phyloP scores from a whole-genome alignment of 768 basidiomycete genomes.

The Dictyophora rubrovolvata region DNA sequence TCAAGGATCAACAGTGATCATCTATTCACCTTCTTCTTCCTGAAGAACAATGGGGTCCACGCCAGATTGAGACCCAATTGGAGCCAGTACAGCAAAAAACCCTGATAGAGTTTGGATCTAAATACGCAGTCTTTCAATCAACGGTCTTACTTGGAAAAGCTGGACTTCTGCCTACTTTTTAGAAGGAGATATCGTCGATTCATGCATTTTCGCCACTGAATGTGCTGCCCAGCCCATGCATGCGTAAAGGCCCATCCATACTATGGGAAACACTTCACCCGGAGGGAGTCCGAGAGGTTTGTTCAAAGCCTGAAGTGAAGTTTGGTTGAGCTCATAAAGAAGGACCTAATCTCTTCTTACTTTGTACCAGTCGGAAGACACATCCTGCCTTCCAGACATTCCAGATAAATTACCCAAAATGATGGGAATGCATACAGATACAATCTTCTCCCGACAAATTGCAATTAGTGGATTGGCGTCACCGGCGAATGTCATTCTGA shows the following conservation, averaged over 20 bases:
- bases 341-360: conserved; percentile 23
- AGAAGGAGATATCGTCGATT: conserved; percentile 28
- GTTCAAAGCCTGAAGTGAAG: conserved; percentile 29
- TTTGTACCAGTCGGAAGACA: conserved; percentile 48
- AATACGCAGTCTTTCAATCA: conserved; percentile 1
- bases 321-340: background rate
- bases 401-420: conserved; percentile 45
- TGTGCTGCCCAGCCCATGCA: conserved; percentile 64
- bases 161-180: conserved; percentile 28
- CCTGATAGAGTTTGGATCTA: conserved; percentile 35
- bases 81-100: conserved; percentile 48
- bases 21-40: conserved; percentile 31
- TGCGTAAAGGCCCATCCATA: conserved; percentile 44
- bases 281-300: conserved; percentile 45
- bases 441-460: conserved; percentile 28
- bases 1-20: background rate
- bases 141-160: background rate
- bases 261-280: conserved; percentile 44
- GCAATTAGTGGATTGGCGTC: conserved; percentile 5
- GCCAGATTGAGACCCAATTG: conserved; percentile 48
- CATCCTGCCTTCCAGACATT: conserved; percentile 34
- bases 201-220: conserved; percentile 45
- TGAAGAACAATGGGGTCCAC: conserved; percentile 63
- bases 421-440: conserved; percentile 51
- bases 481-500: background rate